A percentile compares a stretch with the other conserved stretches of the same genome.
These are phyloP conservation scores for Aegilops bicornis DNA, from an alignment of 176 grass and related monocot species.

Conservation along the genomic window DNA sequence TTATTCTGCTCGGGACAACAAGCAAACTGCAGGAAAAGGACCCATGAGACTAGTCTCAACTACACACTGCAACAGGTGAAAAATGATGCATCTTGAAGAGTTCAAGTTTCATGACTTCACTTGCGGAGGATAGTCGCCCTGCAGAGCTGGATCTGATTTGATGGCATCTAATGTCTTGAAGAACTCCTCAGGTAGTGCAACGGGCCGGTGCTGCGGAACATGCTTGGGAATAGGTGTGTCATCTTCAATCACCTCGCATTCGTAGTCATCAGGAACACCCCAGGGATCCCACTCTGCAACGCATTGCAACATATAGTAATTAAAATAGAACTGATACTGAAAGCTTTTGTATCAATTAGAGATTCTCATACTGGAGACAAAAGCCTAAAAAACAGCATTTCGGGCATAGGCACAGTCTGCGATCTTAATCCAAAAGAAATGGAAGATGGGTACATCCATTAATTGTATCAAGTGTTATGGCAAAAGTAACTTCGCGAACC, in stretches of 20 bases:
- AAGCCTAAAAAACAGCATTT: background rate
- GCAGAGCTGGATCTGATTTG: conserved; percentile 48
- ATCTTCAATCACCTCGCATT: conserved; percentile 94
- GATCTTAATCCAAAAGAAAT: background rate
- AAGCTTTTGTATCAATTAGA: background rate
- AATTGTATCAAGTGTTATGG: background rate
- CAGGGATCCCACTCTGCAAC: conserved; percentile 95
- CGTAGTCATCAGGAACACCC: conserved; percentile 92
- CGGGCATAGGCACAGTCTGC: background rate
- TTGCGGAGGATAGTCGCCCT: conserved; percentile 59
- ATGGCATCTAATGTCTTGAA: conserved; percentile 74
- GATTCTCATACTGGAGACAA: background rate
- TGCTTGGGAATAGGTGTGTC: conserved; percentile 93
- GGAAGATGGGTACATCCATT: background rate
- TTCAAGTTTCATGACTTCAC: conserved; percentile 51
- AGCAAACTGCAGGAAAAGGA: conserved; percentile 28
- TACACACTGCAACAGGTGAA: conserved; percentile 31
- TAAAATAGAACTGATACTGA: background rate
- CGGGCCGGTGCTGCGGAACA: conserved; percentile 79
- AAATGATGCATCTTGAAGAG: conserved; percentile 6
- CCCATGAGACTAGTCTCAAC: conserved; percentile 35
- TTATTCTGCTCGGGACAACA: conserved; percentile 46
- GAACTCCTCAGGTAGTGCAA: conserved; percentile 81
- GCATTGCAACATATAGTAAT: conserved; percentile 1
- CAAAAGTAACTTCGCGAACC: background rate